These are phyloP conservation scores for Rhodotorula sp. DNA, from an alignment of 1,284 basidiomycete genomes.

Conservation along the genomic window DNA sequence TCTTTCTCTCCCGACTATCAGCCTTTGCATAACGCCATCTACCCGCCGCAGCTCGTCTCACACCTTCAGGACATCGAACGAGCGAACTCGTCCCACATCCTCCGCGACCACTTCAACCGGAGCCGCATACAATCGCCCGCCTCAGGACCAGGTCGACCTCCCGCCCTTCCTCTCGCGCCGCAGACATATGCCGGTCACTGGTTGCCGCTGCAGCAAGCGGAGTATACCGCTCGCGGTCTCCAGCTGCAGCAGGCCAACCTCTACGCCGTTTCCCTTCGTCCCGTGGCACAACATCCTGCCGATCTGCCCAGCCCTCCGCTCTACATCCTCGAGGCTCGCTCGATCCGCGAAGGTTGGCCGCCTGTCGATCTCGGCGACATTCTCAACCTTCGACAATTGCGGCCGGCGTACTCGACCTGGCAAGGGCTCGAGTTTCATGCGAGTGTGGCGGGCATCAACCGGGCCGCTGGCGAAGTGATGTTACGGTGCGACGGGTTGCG, in stretches of 20 bases:
- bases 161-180: conserved; percentile 9
- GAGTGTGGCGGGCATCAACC: conserved; percentile 45
- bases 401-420: conserved; percentile 35
- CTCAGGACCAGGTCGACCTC: not conserved
- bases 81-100: not conserved
- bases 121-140: not conserved
- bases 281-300: conserved; percentile 1
- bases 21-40: conserved; percentile 20
- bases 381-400: conserved; percentile 46
- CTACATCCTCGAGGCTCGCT: conserved; percentile 19
- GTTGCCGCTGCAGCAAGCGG: conserved; percentile 22
- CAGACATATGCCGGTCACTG: conserved; percentile 21
- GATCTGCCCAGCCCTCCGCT: conserved; percentile 15
- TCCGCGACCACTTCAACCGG: not conserved
- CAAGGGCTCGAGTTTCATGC: conserved; percentile 44
- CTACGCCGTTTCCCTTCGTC: conserved; percentile 17
- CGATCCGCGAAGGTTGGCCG: conserved; percentile 49
- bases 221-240: conserved; percentile 16
- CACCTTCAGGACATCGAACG: conserved; percentile 3
- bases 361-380: conserved; percentile 47
- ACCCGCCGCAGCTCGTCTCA: conserved; percentile 9
- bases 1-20: conserved; percentile 18
- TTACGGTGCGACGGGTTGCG: conserved; percentile 37
- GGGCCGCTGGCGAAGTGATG: conserved; percentile 45
- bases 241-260: conserved; percentile 22